phyloP scores from a whole-genome alignment of 2,329 filamentous ascomycete genomes.

The Albifimbria verrucaria region DNA sequence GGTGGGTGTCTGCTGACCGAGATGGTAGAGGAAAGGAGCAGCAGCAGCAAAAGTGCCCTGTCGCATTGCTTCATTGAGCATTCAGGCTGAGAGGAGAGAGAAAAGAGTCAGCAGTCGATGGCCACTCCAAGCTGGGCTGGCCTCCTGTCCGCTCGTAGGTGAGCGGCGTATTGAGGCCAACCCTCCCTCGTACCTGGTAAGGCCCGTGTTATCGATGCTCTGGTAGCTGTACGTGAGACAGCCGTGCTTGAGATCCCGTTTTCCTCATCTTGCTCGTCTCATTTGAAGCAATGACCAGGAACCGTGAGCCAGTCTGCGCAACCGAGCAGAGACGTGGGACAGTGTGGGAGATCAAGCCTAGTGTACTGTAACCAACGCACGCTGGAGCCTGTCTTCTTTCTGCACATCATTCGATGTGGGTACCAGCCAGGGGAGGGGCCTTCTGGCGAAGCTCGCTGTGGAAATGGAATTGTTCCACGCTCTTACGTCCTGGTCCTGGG shows the following conservation, averaged over 20 bases:
- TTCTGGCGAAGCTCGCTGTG: background rate
- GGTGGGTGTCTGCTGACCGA: background rate
- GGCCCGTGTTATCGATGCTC: background rate
- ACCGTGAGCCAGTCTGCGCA: background rate
- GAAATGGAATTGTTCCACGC: constrained; percentile 3
- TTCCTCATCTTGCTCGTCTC: background rate
- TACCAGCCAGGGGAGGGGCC: background rate
- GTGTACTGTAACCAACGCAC: no score
- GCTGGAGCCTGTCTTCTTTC: background rate
- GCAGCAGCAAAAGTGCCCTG: background rate
- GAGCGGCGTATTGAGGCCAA: background rate
- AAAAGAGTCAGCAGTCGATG: background rate
- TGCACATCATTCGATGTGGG: background rate
- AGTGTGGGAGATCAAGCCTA: no score
- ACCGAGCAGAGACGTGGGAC: background rate
- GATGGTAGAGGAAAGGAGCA: background rate
- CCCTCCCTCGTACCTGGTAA: background rate
- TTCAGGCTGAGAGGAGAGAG: background rate
- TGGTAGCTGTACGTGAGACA: background rate
- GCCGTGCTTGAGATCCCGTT: background rate
- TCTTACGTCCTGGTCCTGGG: no score
- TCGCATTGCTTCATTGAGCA: background rate
- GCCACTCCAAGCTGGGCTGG: background rate
- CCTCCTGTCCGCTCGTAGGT: no score
- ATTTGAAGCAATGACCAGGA: background rate